Conservation (phyloP, 2,329 filamentous ascomycete genomes). For the Geosmithia flava region DNA sequence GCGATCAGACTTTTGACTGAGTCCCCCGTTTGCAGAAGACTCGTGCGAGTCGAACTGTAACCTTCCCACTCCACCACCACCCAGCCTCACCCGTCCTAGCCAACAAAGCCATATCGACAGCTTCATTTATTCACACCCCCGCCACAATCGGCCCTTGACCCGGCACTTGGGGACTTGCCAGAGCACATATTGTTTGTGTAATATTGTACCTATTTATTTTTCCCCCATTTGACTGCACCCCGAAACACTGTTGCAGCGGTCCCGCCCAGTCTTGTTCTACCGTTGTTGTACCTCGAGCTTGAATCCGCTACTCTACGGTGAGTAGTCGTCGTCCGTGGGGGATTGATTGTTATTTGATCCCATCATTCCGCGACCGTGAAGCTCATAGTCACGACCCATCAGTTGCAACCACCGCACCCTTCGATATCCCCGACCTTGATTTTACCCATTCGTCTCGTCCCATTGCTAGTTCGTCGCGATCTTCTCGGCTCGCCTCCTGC, state of each 20-base stretch:
- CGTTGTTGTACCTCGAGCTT: not conserved
- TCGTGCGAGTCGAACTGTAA: slow-evolving; percentile 2
- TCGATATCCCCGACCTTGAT: not conserved
- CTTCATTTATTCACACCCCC: not conserved
- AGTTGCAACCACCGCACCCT: not conserved
- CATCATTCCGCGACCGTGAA: not conserved
- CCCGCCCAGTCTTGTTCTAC: not conserved
- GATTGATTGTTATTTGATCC: not conserved
- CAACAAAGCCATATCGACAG: not conserved
- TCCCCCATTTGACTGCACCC: not conserved
- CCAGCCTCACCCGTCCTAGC: slow-evolving; percentile 3
- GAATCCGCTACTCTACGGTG: not conserved
- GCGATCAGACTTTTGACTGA: slow-evolving; percentile 20
- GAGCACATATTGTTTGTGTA: not conserved
- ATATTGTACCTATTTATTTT: not conserved
- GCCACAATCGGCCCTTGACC: not conserved
- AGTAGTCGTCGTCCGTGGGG: not conserved
- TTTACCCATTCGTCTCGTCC: not conserved
- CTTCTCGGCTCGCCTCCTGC: not conserved
- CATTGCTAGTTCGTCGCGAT: not conserved
- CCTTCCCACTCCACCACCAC: slow-evolving; percentile 2
- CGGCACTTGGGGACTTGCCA: not conserved
- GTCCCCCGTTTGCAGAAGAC: slow-evolving; percentile 8
- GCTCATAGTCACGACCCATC: not conserved
- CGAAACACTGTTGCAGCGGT: not conserved